Conservation (phyloP, 495 filamentous ascomycete species). For the Clohesyomyces aquaticus region DNA sequence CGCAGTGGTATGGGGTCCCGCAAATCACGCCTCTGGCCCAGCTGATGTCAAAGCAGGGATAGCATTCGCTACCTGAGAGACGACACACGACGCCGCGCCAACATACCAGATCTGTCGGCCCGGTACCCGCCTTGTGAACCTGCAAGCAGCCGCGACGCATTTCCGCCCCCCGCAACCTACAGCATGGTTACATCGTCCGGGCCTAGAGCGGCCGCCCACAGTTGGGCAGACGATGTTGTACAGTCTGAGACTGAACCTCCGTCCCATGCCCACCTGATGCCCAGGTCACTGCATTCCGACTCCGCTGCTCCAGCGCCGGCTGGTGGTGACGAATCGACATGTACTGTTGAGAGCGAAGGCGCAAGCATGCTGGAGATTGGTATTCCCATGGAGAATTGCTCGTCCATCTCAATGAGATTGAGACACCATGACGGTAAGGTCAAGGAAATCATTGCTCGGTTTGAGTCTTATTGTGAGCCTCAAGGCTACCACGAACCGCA, state of each 20-base stretch:
- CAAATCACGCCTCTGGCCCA: not conserved
- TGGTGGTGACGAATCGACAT: too few relatives aligned
- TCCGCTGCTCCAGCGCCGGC: not conserved
- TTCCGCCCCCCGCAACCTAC: not conserved
- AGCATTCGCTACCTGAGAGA: not conserved
- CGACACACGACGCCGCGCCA: not conserved
- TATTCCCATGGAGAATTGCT: constrained; percentile 18
- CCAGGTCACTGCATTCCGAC: constrained; percentile 11
- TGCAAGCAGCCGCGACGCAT: too few relatives aligned
- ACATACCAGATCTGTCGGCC: not conserved
- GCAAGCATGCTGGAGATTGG: constrained; percentile 24
- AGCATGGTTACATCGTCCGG: not conserved
- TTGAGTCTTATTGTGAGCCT: constrained; percentile 24
- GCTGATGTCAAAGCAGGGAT: not conserved
- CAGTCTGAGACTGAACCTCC: not conserved
- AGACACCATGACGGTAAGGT: constrained; percentile 39
- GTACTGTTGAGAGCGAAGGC: constrained; percentile 2
- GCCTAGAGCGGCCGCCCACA: not conserved
- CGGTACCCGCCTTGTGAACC: too few relatives aligned
- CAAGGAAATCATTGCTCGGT: constrained; percentile 36
- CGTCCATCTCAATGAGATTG: constrained; percentile 24
- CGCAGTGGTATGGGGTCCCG: constrained; percentile 14
- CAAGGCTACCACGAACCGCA: constrained; percentile 5
- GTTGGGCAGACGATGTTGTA: constrained; percentile 9
- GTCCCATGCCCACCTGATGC: constrained; percentile 16